A percentile compares a stretch with the other conserved stretches of the same genome.
phyloP scores from a whole-genome alignment of 768 basidiomycete species.

The Scleroderma bovista region DNA sequence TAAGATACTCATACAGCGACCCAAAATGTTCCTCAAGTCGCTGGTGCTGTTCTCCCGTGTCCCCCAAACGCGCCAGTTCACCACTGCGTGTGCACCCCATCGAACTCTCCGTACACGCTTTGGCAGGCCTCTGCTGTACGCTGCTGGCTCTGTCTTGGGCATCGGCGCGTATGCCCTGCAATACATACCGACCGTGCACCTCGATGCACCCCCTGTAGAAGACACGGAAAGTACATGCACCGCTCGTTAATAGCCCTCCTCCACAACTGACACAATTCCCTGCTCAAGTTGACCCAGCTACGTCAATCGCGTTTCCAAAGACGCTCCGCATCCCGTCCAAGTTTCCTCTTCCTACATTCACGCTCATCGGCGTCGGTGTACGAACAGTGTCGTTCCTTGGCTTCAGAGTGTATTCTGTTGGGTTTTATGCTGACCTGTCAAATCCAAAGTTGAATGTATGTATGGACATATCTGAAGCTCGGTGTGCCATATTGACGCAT shows the following conservation, averaged over 20 bases:
- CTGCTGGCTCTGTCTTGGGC: slow-evolving; percentile 22
- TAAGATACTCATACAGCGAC: no score
- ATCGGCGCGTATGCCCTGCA: slow-evolving; percentile 17
- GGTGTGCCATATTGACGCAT: no score
- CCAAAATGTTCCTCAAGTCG: no score
- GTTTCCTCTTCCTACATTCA: slow-evolving; percentile 53
- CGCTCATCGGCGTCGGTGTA: slow-evolving; percentile 80
- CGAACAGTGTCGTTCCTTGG: slow-evolving; percentile 85
- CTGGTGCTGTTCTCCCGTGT: no score
- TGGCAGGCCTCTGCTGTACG: slow-evolving; percentile 20
- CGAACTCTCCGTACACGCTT: not conserved
- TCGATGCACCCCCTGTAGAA: slow-evolving; percentile 32
- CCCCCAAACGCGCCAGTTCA: not conserved
- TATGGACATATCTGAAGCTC: no score
- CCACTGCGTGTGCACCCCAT: not conserved
- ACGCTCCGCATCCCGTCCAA: slow-evolving; percentile 60
- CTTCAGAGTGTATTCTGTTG: slow-evolving; percentile 86
- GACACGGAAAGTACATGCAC: slow-evolving; percentile 6
- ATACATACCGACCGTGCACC: slow-evolving; percentile 25
- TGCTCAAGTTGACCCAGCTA: slow-evolving; percentile 63
- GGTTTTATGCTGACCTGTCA: slow-evolving; percentile 82
- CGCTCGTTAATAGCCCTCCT: not conserved
- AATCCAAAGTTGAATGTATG: slow-evolving; percentile 56
- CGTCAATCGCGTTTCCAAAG: slow-evolving; percentile 68
- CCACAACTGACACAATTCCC: not conserved